Percentiles rank a stretch among this genome's conserved stretches.
phyloP scores from a whole-genome alignment of 2,329 filamentous ascomycete genomes.

The Ceratocystiopsis sp. region DNA sequence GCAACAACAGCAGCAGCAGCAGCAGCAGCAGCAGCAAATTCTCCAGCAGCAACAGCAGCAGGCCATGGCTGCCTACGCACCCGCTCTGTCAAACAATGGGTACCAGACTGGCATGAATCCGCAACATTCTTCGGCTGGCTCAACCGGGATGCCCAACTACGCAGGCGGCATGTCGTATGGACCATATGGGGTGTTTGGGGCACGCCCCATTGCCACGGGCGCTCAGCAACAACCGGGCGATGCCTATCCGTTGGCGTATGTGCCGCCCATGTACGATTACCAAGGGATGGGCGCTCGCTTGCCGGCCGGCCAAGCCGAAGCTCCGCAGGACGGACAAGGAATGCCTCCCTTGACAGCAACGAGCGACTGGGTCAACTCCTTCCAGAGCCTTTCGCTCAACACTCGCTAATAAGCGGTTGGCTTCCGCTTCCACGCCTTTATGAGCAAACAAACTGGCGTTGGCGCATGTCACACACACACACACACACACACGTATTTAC shows the following conservation, averaged over 20 bases:
- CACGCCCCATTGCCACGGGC: slow-evolving; percentile 17
- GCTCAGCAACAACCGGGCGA: slow-evolving; percentile 18
- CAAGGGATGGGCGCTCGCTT: slow-evolving; percentile 30
- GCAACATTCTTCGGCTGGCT: slow-evolving; percentile 1
- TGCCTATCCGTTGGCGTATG: slow-evolving; percentile 23
- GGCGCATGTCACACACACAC: neutral
- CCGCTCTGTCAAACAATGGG: slow-evolving; percentile 2
- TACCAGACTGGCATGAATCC: slow-evolving; percentile 10
- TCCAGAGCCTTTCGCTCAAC: slow-evolving; percentile 59
- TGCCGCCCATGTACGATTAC: slow-evolving; percentile 19
- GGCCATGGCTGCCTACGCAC: neutral
- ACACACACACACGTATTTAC: no score
- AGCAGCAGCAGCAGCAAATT: neutral
- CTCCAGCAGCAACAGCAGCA: slow-evolving; percentile 4
- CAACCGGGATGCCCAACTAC: slow-evolving; percentile 15
- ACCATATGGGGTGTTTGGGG: slow-evolving; percentile 26
- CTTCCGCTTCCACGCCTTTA: no score
- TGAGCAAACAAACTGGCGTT: neutral
- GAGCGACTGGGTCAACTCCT: slow-evolving; percentile 44
- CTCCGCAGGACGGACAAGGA: slow-evolving; percentile 20
- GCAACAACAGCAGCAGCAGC: slow-evolving; percentile 1
- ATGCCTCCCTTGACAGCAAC: slow-evolving; percentile 25
- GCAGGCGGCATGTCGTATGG: slow-evolving; percentile 15
- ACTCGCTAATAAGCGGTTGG: slow-evolving; percentile 3
- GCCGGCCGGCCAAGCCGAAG: slow-evolving; percentile 21